phyloP scores from a whole-genome alignment of 2,329 filamentous ascomycete species.

The Madurella fahalii region DNA sequence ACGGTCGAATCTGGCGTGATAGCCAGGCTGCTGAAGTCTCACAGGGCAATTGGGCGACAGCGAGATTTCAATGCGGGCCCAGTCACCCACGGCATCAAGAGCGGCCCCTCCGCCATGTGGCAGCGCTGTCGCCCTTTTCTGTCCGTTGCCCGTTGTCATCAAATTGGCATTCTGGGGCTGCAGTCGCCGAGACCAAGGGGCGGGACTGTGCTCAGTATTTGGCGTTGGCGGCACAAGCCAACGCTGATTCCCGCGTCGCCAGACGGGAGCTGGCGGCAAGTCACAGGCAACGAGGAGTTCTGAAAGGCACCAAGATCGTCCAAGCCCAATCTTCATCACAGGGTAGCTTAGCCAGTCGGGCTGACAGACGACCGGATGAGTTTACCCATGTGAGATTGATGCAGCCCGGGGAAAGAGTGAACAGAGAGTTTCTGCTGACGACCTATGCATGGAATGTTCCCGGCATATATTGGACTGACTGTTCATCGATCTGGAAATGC shows the following conservation, averaged over 20 bases:
- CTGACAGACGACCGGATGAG: conserved; percentile 7
- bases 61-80: not conserved
- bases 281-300: too few relatives aligned
- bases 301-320: too few relatives aligned
- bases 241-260: too few relatives aligned
- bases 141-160: not conserved
- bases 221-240: too few relatives aligned
- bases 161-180: too few relatives aligned
- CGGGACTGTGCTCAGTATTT: too few relatives aligned
- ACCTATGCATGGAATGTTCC: not conserved
- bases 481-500: not conserved
- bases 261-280: too few relatives aligned
- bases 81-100: conserved; percentile 14
- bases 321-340: too few relatives aligned
- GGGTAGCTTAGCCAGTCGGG: not conserved
- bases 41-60: conserved; percentile 20
- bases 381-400: not conserved
- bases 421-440: not conserved
- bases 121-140: not conserved
- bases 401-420: not conserved
- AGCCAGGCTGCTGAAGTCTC: not conserved
- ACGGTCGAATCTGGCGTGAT: not conserved
- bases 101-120: not conserved
- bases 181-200: too few relatives aligned
- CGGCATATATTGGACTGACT: not conserved